Evolutionary conservation across 192 early-diverging fungal species (phyloP).

Genomic region (Pilobolus umbonatus): DNA sequence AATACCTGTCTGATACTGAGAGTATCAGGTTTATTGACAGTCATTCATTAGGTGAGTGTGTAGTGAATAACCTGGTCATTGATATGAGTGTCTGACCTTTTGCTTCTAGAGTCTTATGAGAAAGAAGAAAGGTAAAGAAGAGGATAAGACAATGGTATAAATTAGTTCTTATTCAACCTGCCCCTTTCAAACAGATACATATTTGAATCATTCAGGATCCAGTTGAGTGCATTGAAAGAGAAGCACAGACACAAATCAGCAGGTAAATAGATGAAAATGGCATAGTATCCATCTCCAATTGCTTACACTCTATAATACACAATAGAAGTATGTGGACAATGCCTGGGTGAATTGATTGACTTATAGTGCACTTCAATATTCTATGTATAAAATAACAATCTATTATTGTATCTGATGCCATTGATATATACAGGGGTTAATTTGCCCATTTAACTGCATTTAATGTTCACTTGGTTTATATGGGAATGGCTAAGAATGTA

Average conservation of each 20-base stretch:
- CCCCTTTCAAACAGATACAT: background rate
- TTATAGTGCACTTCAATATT: background rate
- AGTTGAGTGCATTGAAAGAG: constrained; percentile 5
- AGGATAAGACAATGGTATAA: too few relatives aligned
- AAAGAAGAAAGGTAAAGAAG: constrained; percentile 16
- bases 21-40: background rate
- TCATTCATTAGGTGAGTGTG: background rate
- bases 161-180: background rate
- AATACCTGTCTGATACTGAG: background rate
- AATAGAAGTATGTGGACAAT: constrained; percentile 11
- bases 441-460: too few relatives aligned
- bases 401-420: too few relatives aligned
- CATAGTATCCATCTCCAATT: background rate
- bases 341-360: constrained; percentile 14
- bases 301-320: background rate
- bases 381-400: too few relatives aligned
- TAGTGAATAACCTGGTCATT: background rate
- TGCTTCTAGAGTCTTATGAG: constrained; percentile 10
- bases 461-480: too few relatives aligned
- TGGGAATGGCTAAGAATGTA: too few relatives aligned
- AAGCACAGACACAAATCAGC: background rate
- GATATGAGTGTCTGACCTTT: background rate
- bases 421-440: too few relatives aligned
- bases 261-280: background rate
- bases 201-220: background rate